These are phyloP conservation scores for Allium sativum DNA, from an alignment of 106 monocot genomes.

Conservation along the genomic window DNA sequence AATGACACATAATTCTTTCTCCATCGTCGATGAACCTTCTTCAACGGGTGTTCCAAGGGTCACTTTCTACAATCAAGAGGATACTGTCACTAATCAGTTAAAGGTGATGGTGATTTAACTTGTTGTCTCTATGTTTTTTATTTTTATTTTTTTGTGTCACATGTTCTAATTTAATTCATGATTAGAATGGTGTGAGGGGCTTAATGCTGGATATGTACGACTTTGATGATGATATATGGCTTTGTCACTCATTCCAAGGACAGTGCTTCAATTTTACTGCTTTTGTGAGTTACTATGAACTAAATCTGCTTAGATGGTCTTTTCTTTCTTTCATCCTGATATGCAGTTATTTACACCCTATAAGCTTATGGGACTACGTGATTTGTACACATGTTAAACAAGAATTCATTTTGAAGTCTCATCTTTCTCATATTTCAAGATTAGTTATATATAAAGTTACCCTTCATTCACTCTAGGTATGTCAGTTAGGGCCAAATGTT, in stretches of 20 bases:
- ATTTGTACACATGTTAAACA: too few relatives aligned
- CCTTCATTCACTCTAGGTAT: too few relatives aligned
- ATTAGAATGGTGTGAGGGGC: constrained; percentile 82
- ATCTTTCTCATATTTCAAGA: too few relatives aligned
- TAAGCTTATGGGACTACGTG: too few relatives aligned
- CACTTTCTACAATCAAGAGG: constrained; percentile 97
- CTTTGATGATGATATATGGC: constrained; percentile 82
- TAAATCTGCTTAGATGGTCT: too few relatives aligned
- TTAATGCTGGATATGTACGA: constrained; percentile 98
- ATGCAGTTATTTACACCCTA: not conserved
- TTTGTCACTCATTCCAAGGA: constrained; percentile 92
- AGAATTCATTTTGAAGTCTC: too few relatives aligned
- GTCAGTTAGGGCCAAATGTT: too few relatives aligned
- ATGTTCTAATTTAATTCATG: not conserved
- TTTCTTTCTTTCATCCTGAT: not conserved
- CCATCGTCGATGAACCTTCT: constrained; percentile 76
- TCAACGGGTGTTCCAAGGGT: constrained; percentile 62
- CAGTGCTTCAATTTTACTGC: constrained; percentile 98
- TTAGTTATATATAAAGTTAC: too few relatives aligned
- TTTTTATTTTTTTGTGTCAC: not conserved
- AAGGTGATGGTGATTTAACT: constrained; percentile 25
- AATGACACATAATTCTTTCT: constrained; percentile 97
- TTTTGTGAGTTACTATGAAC: constrained; percentile 50
- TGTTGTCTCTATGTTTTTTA: not conserved
- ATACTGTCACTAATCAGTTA: constrained; percentile 87